These are phyloP conservation scores for Fraxinus angustifolia DNA, from an alignment of 305 asterid species.

Conservation along the genomic window DNA sequence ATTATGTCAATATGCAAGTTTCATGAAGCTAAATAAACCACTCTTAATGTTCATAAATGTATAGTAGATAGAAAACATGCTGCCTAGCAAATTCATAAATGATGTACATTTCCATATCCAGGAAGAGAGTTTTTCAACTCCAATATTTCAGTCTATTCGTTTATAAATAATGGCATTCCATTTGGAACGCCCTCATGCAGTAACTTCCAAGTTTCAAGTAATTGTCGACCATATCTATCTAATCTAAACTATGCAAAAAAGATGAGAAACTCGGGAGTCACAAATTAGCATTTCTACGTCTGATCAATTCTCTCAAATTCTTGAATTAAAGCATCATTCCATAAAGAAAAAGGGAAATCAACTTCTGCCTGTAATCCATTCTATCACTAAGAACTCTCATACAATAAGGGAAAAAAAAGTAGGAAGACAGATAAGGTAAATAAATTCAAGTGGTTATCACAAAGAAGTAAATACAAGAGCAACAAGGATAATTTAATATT, in stretches of 20 bases:
- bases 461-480: conserved; percentile 14
- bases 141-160: neutral
- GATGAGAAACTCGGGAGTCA: neutral
- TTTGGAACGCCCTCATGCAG: neutral
- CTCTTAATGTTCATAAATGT: neutral
- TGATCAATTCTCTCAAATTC: neutral
- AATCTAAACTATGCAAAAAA: neutral
- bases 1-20: neutral
- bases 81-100: neutral
- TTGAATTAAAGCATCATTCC: neutral
- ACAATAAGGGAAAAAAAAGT: neutral
- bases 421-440: neutral
- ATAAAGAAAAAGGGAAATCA: neutral
- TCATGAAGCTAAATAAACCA: conserved; percentile 9
- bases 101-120: neutral
- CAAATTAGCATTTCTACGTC: neutral
- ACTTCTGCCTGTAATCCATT: neutral
- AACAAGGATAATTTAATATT: neutral
- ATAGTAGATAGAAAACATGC: neutral
- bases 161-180: neutral
- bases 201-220: neutral
- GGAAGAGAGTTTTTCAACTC: neutral
- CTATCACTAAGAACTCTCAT: neutral
- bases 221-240: conserved; percentile 12
- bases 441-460: neutral